Base-by-base conservation (phyloP, 163 green algal species). In the Chlamydomonas reinhardtii region DNA sequence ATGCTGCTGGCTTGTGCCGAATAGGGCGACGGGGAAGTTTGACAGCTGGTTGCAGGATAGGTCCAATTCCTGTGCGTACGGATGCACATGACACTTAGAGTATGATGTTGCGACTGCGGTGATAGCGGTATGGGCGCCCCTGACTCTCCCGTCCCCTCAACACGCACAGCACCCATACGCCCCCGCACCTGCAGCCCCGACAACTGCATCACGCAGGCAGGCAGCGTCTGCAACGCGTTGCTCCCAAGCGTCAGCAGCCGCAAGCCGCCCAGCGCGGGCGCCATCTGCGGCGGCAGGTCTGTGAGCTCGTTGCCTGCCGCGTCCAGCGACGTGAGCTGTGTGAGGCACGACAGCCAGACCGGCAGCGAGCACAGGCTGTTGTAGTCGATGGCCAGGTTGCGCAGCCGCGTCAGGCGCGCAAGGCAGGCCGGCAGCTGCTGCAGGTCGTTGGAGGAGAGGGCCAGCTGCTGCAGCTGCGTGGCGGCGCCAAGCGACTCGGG, bases 51-150 rank as follows among this genome's bases (percentile, higher is more conserved):
- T 90, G 77, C 74, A 84, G 12, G 76, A 82, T 5, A 90, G 64
- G 27, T 90, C 85, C 34, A 90, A 73, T 64, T 90, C 82, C 82
- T 87, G 80, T 2, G 39, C 39, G n/a, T n/a, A 48, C 8, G 39
- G 5, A 8, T 48, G 39, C 39, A 48, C 8, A 8, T 48, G 39
- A 48, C 39, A 48, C n/a, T n/a, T n/a, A n/a, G n/a, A n/a, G n/a
- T n/a, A n/a, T n/a, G n/a, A n/a, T n/a, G n/a, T n/a, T n/a, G n/a
- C n/a, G n/a, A n/a, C n/a, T n/a, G n/a, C n/a, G n/a, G n/a, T n/a
- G n/a, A n/a, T n/a, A n/a, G n/a, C n/a, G n/a, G n/a, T n/a, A n/a
- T n/a, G n/a, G n/a, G n/a, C n/a, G n/a, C n/a, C n/a, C n/a, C n/a
- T n/a, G n/a, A n/a, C n/a, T n/a, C n/a, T n/a, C n/a, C n/a, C n/a